Percentiles rank a stretch among this genome's conserved stretches.
phyloP scores from a whole-genome alignment of 2,329 filamentous ascomycete species.

The Ambrosiella beaveri region DNA sequence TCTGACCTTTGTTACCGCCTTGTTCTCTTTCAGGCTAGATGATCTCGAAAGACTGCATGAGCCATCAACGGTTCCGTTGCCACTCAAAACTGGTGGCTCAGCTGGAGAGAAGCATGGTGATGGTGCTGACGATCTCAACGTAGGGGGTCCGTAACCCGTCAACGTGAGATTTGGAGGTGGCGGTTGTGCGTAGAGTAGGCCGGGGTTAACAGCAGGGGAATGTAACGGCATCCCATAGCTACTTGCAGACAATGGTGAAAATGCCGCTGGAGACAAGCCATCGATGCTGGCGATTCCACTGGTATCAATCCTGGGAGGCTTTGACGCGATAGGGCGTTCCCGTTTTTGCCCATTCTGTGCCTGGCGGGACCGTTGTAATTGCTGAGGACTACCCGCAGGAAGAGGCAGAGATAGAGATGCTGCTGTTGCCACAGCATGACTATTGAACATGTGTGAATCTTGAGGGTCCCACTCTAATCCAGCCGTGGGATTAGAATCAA shows the following conservation, averaged over 20 bases:
- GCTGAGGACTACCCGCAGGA: conserved; percentile 10
- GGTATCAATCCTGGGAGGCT: conserved; percentile 1
- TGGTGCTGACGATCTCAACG: not conserved
- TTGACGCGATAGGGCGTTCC: conserved; percentile 10
- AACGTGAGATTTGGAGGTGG: conserved; percentile 29
- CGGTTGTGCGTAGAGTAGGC: conserved; percentile 36
- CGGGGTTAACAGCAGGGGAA: conserved; percentile 35
- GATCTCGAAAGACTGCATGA: conserved; percentile 25
- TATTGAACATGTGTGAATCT: conserved; percentile 10
- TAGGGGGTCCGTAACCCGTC: not conserved
- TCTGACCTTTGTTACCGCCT: conserved; percentile 20
- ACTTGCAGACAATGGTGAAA: conserved; percentile 20
- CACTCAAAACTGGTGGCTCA: conserved; percentile 8
- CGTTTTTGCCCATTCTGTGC: not conserved
- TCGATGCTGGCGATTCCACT: conserved; percentile 3
- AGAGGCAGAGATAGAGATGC: conserved; percentile 7
- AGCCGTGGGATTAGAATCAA: not conserved
- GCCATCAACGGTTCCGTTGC: not conserved
- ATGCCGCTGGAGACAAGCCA: conserved; percentile 26
- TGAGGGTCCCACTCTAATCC: conserved; percentile 6
- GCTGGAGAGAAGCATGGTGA: conserved; percentile 1
- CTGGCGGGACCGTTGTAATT: conserved; percentile 14
- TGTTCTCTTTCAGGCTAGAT: conserved; percentile 26
- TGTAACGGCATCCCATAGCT: conserved; percentile 1
- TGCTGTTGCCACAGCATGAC: conserved; percentile 6